Evolutionary conservation across 2,329 filamentous ascomycete species (phyloP).

Genomic region (Colletotrichum orbiculare): DNA sequence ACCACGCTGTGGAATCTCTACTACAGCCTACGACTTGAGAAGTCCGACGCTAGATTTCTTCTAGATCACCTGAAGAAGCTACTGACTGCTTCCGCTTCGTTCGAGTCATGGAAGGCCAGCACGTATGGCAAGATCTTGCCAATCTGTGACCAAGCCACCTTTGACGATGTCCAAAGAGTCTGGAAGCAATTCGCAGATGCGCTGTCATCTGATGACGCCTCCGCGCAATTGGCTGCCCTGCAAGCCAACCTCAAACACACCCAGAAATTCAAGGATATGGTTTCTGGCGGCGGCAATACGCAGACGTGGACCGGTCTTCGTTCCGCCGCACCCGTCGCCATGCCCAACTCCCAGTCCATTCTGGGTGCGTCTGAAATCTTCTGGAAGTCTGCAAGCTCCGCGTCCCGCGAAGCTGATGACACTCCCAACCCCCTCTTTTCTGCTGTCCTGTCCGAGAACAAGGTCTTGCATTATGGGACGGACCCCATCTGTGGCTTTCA

Average conservation of each 20-base stretch:
- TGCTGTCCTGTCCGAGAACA: conserved; percentile 45
- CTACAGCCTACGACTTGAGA: conserved; percentile 62
- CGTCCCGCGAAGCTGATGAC: conserved; percentile 28
- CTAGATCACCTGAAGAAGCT: conserved; percentile 50
- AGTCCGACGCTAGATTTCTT: conserved; percentile 49
- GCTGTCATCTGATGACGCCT: conserved; percentile 6
- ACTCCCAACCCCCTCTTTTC: conserved; percentile 56
- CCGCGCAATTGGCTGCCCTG: conserved; percentile 8
- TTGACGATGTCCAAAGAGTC: conserved; percentile 43
- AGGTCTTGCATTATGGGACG: conserved; percentile 57
- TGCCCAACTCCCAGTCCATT: conserved; percentile 41
- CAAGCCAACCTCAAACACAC: conserved; percentile 20
- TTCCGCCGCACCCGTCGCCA: conserved; percentile 51
- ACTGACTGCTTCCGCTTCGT: conserved; percentile 47
- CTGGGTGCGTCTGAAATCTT: conserved; percentile 43
- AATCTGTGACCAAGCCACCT: conserved; percentile 61
- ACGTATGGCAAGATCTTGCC: conserved; percentile 56
- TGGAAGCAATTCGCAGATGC: conserved; percentile 23
- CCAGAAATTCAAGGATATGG: not conserved
- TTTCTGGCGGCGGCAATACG: conserved; percentile 39
- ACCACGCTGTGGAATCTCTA: conserved; percentile 64
- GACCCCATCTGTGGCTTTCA: conserved; percentile 68
- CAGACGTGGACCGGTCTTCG: conserved; percentile 45
- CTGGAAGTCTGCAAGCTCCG: conserved; percentile 49
- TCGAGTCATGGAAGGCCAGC: conserved; percentile 56